Percentiles rank a stretch among this genome's conserved stretches.
Conservation (phyloP, 2,329 filamentous ascomycete species). For the Verticillium nubilum region DNA sequence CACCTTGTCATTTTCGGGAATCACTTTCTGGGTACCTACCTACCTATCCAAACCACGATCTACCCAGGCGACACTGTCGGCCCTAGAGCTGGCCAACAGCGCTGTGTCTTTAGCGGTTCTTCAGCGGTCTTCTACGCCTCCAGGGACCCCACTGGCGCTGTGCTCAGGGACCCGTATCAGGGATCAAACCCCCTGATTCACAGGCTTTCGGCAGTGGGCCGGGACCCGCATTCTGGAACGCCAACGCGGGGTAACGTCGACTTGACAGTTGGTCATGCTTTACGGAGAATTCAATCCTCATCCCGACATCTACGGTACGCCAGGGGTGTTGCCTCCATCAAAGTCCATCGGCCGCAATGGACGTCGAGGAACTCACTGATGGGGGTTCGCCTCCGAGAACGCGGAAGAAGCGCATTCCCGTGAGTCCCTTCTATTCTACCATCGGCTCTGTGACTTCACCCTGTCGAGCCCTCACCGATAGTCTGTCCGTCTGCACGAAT, state of each 20-base stretch:
- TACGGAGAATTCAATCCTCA: background rate
- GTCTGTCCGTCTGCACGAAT: background rate
- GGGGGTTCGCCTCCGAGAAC: background rate
- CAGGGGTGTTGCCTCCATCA: background rate
- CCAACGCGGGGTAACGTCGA: background rate
- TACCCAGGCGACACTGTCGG: too few species aligned
- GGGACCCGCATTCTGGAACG: background rate
- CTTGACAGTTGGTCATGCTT: background rate
- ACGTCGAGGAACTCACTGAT: background rate
- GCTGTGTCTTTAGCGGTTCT: too few species aligned
- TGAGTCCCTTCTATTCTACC: background rate
- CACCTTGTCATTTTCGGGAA: too few species aligned
- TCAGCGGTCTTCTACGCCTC: too few species aligned
- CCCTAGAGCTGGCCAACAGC: too few species aligned
- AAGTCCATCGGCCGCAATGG: background rate
- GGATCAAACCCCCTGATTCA: background rate
- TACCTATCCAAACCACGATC: too few species aligned
- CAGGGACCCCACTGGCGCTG: too few species aligned
- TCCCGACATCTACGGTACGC: background rate
- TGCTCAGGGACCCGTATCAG: background rate
- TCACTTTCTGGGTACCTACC: too few species aligned
- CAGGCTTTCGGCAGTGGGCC: background rate
- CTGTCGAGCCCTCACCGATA: too few species aligned
- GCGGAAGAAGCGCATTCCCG: background rate
- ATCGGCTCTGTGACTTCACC: too few species aligned